Evolutionary conservation across 495 filamentous ascomycete species (phyloP).

Genomic region (Thozetella sp.): DNA sequence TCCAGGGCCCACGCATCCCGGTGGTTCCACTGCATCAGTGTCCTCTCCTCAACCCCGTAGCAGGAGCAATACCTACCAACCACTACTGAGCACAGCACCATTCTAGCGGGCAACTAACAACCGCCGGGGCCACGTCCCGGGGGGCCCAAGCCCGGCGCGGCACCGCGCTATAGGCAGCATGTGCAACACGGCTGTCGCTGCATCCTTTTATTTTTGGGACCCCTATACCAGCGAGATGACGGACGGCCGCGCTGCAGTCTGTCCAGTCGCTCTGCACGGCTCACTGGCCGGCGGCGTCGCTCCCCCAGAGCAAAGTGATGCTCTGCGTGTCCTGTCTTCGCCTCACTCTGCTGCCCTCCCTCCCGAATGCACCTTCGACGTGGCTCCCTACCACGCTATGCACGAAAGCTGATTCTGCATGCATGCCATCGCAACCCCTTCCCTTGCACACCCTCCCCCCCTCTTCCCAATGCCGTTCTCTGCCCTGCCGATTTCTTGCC

Average conservation of each 20-base stretch:
- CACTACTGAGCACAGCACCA: too few relatives aligned
- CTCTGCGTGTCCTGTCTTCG: neutral
- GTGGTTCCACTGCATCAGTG: too few relatives aligned
- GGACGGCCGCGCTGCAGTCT: neutral
- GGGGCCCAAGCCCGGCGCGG: too few relatives aligned
- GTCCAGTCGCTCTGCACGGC: neutral
- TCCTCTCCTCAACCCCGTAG: too few relatives aligned
- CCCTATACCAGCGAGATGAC: neutral
- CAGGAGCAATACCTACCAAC: too few relatives aligned
- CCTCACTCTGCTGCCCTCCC: neutral
- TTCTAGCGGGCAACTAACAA: too few relatives aligned
- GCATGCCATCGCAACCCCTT: conserved; percentile 11
- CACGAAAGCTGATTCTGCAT: conserved; percentile 6
- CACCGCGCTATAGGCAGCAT: too few relatives aligned
- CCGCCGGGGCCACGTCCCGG: too few relatives aligned
- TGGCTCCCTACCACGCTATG: conserved; percentile 9
- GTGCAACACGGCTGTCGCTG: neutral
- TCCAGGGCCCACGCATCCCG: too few relatives aligned
- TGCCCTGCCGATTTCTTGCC: conserved; percentile 1
- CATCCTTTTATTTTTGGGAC: neutral
- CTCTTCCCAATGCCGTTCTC: neutral
- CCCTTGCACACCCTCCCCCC: neutral
- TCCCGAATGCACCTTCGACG: neutral
- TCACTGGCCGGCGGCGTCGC: neutral
- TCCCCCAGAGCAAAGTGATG: neutral